Conservation (phyloP, 306 rosid species). For the Styphnolobium japonicum region DNA sequence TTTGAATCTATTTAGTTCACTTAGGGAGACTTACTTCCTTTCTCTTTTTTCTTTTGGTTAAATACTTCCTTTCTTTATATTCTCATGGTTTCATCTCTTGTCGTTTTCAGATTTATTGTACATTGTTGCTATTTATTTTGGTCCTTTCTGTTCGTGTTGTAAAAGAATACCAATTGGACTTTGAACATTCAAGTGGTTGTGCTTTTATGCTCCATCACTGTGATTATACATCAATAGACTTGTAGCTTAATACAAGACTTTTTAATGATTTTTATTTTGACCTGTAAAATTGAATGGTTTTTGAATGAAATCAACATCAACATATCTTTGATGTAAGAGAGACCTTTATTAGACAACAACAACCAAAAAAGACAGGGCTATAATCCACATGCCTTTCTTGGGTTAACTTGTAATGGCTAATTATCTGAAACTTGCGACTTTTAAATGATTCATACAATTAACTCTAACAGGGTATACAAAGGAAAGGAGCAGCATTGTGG, state of each 20-base stretch:
- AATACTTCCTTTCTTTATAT: too few species aligned
- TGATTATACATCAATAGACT: not conserved
- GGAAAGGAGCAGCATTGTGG: slow-evolving; percentile 95
- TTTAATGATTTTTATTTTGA: not conserved
- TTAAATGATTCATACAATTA: not conserved
- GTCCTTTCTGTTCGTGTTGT: too few species aligned
- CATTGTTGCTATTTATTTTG: too few species aligned
- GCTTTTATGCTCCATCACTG: too few species aligned
- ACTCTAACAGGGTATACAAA: slow-evolving; percentile 79
- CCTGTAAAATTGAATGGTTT: not conserved
- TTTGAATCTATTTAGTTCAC: too few species aligned
- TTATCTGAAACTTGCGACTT: not conserved
- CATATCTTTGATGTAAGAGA: not conserved
- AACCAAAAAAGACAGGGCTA: not conserved
- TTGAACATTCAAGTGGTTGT: not conserved
- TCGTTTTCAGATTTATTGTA: too few species aligned
- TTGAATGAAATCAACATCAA: not conserved
- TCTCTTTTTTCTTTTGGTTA: too few species aligned
- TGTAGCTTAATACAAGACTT: not conserved
- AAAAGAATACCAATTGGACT: too few species aligned
- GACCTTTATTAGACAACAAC: too few species aligned
- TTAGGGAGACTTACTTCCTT: too few species aligned
- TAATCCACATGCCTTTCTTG: not conserved
- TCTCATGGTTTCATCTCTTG: too few species aligned
- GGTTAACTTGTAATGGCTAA: not conserved